phyloP scores from a whole-genome alignment of 176 grass and related monocot genomes.

The Eleusine coracana region DNA sequence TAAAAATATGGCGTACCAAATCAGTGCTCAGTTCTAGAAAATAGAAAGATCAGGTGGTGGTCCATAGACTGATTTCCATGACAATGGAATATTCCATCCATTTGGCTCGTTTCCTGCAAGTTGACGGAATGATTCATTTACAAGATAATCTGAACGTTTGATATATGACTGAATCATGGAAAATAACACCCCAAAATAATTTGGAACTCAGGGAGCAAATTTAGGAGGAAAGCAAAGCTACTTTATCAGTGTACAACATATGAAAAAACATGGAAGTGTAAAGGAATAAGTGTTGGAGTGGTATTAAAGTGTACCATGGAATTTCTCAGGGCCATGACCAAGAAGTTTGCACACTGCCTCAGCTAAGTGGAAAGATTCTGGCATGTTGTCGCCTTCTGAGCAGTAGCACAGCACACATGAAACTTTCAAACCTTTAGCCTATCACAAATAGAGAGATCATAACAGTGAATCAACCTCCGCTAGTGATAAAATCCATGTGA shows the following conservation, averaged over 20 bases:
- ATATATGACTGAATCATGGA: slow-evolving; percentile 10
- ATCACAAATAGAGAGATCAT: slow-evolving; percentile 16
- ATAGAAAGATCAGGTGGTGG: slow-evolving; percentile 86
- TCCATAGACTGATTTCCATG: slow-evolving; percentile 95
- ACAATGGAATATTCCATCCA: slow-evolving; percentile 80
- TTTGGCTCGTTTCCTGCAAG: slow-evolving; percentile 61
- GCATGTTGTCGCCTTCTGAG: slow-evolving; percentile 94
- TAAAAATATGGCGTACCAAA: slow-evolving; percentile 43
- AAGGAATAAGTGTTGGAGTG: background rate
- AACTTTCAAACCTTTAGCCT: slow-evolving; percentile 87
- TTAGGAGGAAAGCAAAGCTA: background rate
- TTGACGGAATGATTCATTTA: slow-evolving; percentile 10
- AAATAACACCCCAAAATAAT: slow-evolving; percentile 19
- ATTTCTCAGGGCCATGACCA: slow-evolving; percentile 61
- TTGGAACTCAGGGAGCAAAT: background rate
- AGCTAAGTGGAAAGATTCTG: slow-evolving; percentile 89
- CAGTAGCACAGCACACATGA: slow-evolving; percentile 90
- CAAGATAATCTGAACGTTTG: background rate
- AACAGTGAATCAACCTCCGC: background rate
- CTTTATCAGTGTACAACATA: background rate
- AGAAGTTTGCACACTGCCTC: slow-evolving; percentile 70
- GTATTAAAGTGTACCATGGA: slow-evolving; percentile 59
- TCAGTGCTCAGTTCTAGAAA: slow-evolving; percentile 52
- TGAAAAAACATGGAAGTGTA: slow-evolving; percentile 24
- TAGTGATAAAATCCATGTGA: slow-evolving; percentile 16